These are phyloP conservation scores for Fusarium vanettenii DNA, from an alignment of 2,329 filamentous ascomycete genomes.

Conservation along the genomic window DNA sequence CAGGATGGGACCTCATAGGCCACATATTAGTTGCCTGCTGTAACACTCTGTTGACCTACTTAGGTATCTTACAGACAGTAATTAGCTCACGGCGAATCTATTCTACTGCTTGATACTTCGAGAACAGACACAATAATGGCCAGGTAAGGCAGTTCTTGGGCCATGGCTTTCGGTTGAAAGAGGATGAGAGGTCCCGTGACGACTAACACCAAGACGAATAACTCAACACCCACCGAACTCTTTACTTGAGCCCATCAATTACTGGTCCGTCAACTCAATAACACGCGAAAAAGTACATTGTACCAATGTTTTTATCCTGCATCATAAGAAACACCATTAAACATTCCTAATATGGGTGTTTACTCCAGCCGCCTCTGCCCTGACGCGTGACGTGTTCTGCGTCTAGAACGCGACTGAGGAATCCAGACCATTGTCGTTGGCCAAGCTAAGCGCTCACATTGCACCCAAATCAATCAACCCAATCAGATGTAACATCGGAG, in stretches of 20 bases:
- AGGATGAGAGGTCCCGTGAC: neutral
- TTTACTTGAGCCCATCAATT: neutral
- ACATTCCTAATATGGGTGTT: neutral
- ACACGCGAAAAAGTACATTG: neutral
- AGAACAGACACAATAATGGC: neutral
- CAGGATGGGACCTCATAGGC: neutral
- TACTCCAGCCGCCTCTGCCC: neutral
- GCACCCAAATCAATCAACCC: neutral
- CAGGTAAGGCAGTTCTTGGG: neutral
- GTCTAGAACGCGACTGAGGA: neutral
- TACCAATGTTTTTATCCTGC: neutral
- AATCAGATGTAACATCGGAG: neutral
- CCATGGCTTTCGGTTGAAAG: neutral
- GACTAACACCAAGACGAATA: neutral
- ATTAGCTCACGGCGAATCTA: too few relatives aligned
- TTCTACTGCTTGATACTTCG: neutral
- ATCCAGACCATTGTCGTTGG: neutral
- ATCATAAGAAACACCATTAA: neutral
- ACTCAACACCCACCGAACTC: neutral
- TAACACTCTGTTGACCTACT: neutral
- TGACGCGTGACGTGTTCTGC: neutral
- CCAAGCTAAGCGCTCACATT: neutral
- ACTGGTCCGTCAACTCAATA: neutral
- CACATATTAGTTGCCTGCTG: neutral
- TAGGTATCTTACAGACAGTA: neutral